Evolutionary conservation across 176 grass and related monocot genomes (phyloP), one percentile per base, ranked within the genome.

Genomic region (Coix lacrymajobi): DNA sequence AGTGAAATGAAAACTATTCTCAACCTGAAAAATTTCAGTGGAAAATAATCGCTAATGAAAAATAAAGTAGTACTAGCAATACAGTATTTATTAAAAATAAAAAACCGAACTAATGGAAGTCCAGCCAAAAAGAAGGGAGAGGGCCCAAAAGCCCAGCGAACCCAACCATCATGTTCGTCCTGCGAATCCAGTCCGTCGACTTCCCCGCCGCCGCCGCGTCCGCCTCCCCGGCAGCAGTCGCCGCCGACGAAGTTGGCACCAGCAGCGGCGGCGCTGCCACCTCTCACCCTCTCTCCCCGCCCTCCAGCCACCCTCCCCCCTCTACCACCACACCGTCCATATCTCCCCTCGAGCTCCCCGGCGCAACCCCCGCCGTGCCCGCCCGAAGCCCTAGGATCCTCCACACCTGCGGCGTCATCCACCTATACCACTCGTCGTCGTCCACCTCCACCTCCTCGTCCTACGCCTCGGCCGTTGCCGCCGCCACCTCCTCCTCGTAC

Each of bases 131-230:
- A 37, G 30, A 15, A 22, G 28, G 39, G 0, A 8, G 32, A 65
- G 44, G 86, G 58, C 80, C 67, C 57, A 73, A 84, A 79, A 30
- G 22, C 36, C 45, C n/a, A 80, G 61, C 17, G 31, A 89, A 16
- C 51, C n/a, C 60, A 39, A 19, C 19, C 44, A 85, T 43, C 54
- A 98, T 98, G 90, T 95, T 98, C 79, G 89, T 80, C 79, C 66
- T 98, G 19, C 88, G 84, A 71, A 91, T 97, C 52, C 88, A 93
- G 60, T 89, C 91, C 64, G 80, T 93, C 65, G 91, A 91, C 60
- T 69, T 76, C 61, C 69, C 81, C 30, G 51, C 22, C 20, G 51
- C 20, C 51, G 71, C 78, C 60, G 81, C 69, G 9, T 62, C 77
- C 63, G 66, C 37, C 56, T 30, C n/a, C 43, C 46, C 76, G 43